Evolutionary conservation across 2,329 filamentous ascomycete species (phyloP).

Genomic region (Colletotrichum lini): DNA sequence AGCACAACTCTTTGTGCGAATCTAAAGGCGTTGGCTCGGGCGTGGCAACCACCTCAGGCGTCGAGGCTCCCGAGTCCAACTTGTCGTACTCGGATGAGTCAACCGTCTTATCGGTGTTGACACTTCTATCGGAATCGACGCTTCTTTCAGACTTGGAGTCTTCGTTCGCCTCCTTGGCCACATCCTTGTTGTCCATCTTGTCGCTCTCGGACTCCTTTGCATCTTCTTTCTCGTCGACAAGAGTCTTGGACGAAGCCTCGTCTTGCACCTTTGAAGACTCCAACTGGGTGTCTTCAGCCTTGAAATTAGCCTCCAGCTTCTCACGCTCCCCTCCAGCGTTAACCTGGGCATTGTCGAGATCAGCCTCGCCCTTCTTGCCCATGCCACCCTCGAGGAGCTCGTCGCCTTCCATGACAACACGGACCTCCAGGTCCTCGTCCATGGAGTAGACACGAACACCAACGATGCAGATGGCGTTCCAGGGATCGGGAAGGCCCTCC

Average conservation of each 20-base stretch:
- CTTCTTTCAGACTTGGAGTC: conserved; percentile 42
- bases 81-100: conserved; percentile 42
- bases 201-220: neutral
- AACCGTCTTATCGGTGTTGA: conserved; percentile 35
- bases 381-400: conserved; percentile 68
- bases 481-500: conserved; percentile 69
- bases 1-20: conserved; percentile 45
- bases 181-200: neutral
- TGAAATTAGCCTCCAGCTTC: conserved; percentile 45
- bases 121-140: conserved; percentile 13
- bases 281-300: conserved; percentile 10
- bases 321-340: conserved; percentile 66
- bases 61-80: conserved; percentile 40
- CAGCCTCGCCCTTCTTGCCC: conserved; percentile 69
- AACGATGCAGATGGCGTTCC: conserved; percentile 75
- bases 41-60: conserved; percentile 44
- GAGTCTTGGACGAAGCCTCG: neutral
- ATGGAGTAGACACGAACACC: conserved; percentile 74
- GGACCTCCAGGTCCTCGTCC: conserved; percentile 67
- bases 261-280: neutral
- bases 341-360: conserved; percentile 70
- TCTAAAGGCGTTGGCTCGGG: conserved; percentile 51
- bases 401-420: conserved; percentile 69
- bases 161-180: conserved; percentile 28
- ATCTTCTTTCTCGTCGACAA: conserved; percentile 4